Evolutionary conservation across 2,329 filamentous ascomycete genomes (phyloP), one percentile per base, ranked within the genome.

Genomic region (Fusarium austroafricanum): DNA sequence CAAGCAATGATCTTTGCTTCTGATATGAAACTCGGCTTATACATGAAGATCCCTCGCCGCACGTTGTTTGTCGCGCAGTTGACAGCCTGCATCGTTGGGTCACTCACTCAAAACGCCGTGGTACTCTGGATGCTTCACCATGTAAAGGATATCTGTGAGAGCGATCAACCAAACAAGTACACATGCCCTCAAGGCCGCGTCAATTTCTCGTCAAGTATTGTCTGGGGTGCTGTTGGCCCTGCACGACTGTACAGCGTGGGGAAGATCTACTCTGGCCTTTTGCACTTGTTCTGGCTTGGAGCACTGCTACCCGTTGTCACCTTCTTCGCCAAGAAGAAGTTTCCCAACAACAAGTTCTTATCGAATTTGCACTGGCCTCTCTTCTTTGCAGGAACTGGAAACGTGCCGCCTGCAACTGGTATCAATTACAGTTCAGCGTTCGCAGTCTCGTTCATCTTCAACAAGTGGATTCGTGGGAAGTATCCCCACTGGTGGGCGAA

Each of bases 401-500:
- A 54, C 1, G 47, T 56, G 0, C 54, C 54, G 4, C 54, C 54
- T 1, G 54, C 54, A 3, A 56, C 54, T 1, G 54, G 54, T 0
- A 56, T 56, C 11, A 56, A 56, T 10, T 56, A 56, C 11, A 56
- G 46, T 0, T 56, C 54, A 1, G 54, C 54, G 0, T 56, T 56
- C 35, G 54, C 54, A 21, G 47, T 29, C 1, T 56, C 54, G 0
- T 56, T 56, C 18, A 54, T 54, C 11, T 56, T 56, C 12, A 56
- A 56, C 11, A 56, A 56, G 6, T 56, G 54, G 54, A 56, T 56
- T 14, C 47, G 54, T 2, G 47, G 47, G 1, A 56, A 29, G 10
- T 56, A 43, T 0, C 54, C 54, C 0, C 29, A 56, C 17, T 56
- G 54, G 54, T 56, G 54, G 54, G 54, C 54, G 2, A 56, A 56